A percentile compares a stretch with the other conserved stretches of the same genome.
These are phyloP conservation scores for Neopestalotiopsis sp. DNA, from an alignment of 2,329 filamentous ascomycete genomes.

Conservation along the genomic window DNA sequence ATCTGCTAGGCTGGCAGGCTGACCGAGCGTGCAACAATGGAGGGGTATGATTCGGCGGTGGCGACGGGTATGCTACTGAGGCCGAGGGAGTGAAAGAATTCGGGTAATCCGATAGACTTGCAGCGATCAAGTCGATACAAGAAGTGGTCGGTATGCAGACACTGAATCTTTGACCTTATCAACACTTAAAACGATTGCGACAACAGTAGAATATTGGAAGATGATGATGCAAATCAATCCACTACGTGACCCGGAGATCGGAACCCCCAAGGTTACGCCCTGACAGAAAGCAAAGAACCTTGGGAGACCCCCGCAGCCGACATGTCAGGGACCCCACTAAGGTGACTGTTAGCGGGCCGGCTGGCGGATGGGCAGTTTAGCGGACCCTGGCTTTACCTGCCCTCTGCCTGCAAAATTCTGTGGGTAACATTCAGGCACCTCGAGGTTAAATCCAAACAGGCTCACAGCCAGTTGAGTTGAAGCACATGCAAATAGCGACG, in stretches of 20 bases:
- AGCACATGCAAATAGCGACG: background rate
- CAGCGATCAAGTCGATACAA: too few relatives aligned
- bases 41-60: background rate
- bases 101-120: too few relatives aligned
- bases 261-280: background rate
- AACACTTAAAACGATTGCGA: background rate
- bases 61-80: background rate
- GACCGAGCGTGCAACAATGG: background rate
- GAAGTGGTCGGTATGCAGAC: too few relatives aligned
- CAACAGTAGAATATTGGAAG: background rate
- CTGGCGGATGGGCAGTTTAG: background rate
- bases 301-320: background rate
- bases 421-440: constrained; percentile 1
- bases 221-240: background rate
- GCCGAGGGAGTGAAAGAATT: too few relatives aligned
- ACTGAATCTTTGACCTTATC: background rate
- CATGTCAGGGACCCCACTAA: background rate
- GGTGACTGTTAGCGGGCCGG: background rate
- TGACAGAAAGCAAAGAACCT: background rate
- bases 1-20: background rate
- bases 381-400: background rate
- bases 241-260: background rate
- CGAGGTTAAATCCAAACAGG: background rate
- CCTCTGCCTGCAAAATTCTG: background rate
- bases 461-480: background rate